A percentile compares a stretch with the other conserved stretches of the same genome.
Evolutionary conservation across 176 grass and related monocot species (phyloP).

Genomic region (Rhynchospora breviuscula): DNA sequence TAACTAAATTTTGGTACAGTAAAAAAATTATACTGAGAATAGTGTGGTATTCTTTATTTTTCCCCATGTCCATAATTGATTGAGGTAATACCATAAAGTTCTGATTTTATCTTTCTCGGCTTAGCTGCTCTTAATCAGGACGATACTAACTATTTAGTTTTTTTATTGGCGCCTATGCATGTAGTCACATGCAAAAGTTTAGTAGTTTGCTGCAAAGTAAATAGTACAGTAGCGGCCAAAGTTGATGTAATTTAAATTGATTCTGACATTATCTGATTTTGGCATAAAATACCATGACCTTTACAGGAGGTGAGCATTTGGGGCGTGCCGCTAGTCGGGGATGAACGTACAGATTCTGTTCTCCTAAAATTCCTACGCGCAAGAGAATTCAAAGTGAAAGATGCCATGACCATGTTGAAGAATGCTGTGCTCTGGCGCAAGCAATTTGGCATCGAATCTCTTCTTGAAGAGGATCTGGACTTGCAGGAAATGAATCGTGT

Average conservation of each 20-base stretch:
- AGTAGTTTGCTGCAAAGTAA: background rate
- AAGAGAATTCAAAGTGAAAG: constrained; percentile 91
- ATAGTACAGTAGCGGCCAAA: background rate
- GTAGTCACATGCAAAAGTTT: background rate
- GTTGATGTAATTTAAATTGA: background rate
- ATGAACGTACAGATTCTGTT: constrained; percentile 70
- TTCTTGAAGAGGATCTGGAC: constrained; percentile 66
- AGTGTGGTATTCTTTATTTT: background rate
- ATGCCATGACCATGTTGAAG: constrained; percentile 77
- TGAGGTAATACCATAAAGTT: background rate
- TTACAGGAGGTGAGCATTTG: constrained; percentile 57
- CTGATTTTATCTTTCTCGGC: background rate
- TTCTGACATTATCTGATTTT: background rate
- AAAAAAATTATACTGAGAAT: background rate
- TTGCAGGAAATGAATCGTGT: constrained; percentile 69
- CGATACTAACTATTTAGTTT: background rate
- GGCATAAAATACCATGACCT: no score
- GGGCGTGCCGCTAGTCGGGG: constrained; percentile 78
- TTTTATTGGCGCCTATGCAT: background rate
- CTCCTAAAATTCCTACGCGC: constrained; percentile 96
- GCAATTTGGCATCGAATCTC: constrained; percentile 72
- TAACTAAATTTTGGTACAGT: background rate
- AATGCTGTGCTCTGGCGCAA: constrained; percentile 82
- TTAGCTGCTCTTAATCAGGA: background rate
- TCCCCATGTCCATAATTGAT: background rate